Base-by-base conservation (phyloP, 31 red algal genomes). In the Endocladia muricata region DNA sequence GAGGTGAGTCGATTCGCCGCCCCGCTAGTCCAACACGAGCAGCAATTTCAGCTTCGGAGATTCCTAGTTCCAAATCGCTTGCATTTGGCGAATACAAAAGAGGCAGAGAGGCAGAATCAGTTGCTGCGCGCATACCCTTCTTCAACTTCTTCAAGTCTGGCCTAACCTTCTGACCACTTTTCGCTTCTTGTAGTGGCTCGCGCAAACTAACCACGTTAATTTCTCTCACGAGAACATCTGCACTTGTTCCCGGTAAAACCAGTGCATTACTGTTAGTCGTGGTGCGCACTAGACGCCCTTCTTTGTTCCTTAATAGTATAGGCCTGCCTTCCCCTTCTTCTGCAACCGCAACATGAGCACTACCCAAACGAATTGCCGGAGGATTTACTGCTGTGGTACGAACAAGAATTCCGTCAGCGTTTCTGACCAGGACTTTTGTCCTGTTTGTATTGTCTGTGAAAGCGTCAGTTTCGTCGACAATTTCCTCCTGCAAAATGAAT, bases 381-480 rank as follows among this genome's bases (percentile, higher is more conserved):
- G 68, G 25, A 52, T 44, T 44, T 13, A 67, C 54, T n/a, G n/a
- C n/a, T 25, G 60, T 71, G 29, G 61, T 65, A 19, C 87, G 77
- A 34, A 81, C 77, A 33, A 91, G 70, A n/a, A 68, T 59, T n/a
- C 87, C 87, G 32, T 96, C 88, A 7, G 69, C 37, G 30, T 85
- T 84, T 0, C 86, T 81, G 7, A 86, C 79, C 40, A 96, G 51
- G 22, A 96, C 73, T 48, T 81, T 81, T 70, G 49, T 41, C 28
- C 60, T 85, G 58, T 68, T 82, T 43, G 75, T 82, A 57, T 91
- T 96, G 54, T 91, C 86, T 58, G 88, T 75, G 62, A 79, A 94
- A 38, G 68, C 68, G 65, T 94, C 91, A 25, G 91, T 94, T 70
- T 94, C 91, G 42, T 94, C 91, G 48, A 87, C 68, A 68, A 94